phyloP scores from a whole-genome alignment of 768 basidiomycete species.

The Lactarius hatsudake region DNA sequence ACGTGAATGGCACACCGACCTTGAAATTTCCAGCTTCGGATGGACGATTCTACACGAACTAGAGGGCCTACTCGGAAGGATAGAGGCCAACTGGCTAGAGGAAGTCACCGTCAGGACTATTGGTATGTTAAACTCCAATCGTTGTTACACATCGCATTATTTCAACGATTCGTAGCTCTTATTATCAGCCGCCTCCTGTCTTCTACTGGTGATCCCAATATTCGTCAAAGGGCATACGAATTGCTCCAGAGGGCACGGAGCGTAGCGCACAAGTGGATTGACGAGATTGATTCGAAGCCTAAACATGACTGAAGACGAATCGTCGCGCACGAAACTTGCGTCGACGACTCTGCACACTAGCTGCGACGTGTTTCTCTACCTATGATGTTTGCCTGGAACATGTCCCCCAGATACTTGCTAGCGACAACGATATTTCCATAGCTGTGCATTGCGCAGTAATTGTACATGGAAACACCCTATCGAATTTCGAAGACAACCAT shows the following conservation, averaged over 20 bases:
- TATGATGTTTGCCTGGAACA: neutral
- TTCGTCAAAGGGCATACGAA: neutral
- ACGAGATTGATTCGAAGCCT: neutral
- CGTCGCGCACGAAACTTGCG: neutral
- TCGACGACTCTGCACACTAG: slow-evolving; percentile 1
- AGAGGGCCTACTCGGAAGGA: slow-evolving; percentile 34
- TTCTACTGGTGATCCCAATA: neutral
- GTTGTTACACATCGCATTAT: no score
- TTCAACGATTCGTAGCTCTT: neutral
- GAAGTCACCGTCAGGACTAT: slow-evolving; percentile 3
- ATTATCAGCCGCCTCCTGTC: slow-evolving; percentile 3
- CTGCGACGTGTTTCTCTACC: slow-evolving; percentile 12
- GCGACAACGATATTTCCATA: neutral
- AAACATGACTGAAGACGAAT: neutral
- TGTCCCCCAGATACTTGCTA: neutral
- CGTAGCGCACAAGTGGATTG: slow-evolving; percentile 1
- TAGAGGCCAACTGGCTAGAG: slow-evolving; percentile 42
- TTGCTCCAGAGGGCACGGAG: slow-evolving; percentile 4
- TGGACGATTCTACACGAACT: slow-evolving; percentile 37
- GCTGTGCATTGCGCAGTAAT: slow-evolving; percentile 9
- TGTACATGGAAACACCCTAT: neutral
- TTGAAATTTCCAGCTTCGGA: slow-evolving; percentile 36
- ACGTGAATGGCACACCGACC: slow-evolving; percentile 42
- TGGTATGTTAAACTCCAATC: neutral
- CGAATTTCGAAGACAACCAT: neutral